phyloP scores from a whole-genome alignment of 192 early-diverging fungal species.

The Gryganskiella cystojenkinii region DNA sequence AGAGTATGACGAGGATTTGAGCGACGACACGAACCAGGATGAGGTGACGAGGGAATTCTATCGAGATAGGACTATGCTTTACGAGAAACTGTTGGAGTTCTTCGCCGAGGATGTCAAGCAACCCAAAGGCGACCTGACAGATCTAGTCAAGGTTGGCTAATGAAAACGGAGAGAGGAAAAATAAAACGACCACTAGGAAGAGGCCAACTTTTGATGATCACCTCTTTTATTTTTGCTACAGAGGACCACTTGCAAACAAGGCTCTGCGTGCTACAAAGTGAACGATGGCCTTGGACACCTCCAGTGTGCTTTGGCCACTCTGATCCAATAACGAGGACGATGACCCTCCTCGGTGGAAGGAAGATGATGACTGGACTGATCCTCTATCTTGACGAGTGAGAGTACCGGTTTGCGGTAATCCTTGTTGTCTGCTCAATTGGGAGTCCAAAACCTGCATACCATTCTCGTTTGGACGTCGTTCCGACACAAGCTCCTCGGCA shows the following conservation, averaged over 20 bases:
- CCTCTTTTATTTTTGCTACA: not conserved
- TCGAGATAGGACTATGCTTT: conserved; percentile 68
- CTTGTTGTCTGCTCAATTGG: too few species aligned
- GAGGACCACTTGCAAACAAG: conserved; percentile 12
- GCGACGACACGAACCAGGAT: conserved; percentile 3
- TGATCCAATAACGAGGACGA: not conserved
- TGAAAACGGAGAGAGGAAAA: not conserved
- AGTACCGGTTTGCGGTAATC: too few species aligned
- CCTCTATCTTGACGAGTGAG: too few species aligned
- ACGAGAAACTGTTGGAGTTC: conserved; percentile 74
- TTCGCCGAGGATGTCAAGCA: conserved; percentile 83
- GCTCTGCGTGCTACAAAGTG: conserved; percentile 30
- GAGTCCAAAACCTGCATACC: conserved; percentile 12
- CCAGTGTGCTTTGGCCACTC: conserved; percentile 36
- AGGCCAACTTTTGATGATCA: too few species aligned
- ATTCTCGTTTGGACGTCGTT: too few species aligned
- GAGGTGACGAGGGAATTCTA: conserved; percentile 20
- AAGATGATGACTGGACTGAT: too few species aligned
- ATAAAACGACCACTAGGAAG: not conserved
- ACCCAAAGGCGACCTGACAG: conserved; percentile 76
- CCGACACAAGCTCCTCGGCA: conserved; percentile 33
- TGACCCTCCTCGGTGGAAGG: too few species aligned
- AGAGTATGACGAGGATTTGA: not conserved
- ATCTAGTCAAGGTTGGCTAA: conserved; percentile 67
- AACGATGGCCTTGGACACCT: conserved; percentile 33